A percentile compares a stretch with the other conserved stretches of the same genome.
Evolutionary conservation across 768 basidiomycete genomes (phyloP).

Genomic region (Tricholoma matsutake): DNA sequence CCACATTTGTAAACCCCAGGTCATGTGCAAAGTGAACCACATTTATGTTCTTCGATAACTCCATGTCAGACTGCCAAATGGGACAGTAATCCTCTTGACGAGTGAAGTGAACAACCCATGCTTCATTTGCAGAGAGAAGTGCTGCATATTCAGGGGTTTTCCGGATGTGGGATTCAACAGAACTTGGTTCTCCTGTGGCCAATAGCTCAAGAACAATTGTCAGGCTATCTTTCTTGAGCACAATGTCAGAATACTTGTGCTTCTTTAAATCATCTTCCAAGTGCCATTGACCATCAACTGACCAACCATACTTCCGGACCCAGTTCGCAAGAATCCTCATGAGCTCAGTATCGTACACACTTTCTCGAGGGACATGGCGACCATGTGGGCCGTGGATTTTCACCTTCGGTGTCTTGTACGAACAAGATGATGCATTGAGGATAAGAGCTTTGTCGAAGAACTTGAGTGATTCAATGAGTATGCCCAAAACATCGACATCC

Average conservation of each 20-base stretch:
- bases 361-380: background rate
- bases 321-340: background rate
- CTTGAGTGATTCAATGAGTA: background rate
- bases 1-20: no score
- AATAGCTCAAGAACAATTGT: background rate
- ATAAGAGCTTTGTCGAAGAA: no score
- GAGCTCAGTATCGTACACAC: background rate
- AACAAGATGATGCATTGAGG: background rate
- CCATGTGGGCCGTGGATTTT: background rate
- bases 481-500: background rate
- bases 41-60: no score
- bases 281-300: background rate
- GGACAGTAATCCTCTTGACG: background rate
- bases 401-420: background rate
- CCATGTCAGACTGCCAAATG: background rate
- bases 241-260: slow-evolving; percentile 1
- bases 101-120: background rate
- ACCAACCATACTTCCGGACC: background rate
- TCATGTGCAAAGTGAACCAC: no score
- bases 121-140: background rate
- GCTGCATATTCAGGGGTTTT: background rate
- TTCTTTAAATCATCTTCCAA: background rate
- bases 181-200: background rate
- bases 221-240: background rate
- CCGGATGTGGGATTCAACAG: background rate